phyloP scores from a whole-genome alignment of 2,329 filamentous ascomycete species.

The Colletotrichum sp. region DNA sequence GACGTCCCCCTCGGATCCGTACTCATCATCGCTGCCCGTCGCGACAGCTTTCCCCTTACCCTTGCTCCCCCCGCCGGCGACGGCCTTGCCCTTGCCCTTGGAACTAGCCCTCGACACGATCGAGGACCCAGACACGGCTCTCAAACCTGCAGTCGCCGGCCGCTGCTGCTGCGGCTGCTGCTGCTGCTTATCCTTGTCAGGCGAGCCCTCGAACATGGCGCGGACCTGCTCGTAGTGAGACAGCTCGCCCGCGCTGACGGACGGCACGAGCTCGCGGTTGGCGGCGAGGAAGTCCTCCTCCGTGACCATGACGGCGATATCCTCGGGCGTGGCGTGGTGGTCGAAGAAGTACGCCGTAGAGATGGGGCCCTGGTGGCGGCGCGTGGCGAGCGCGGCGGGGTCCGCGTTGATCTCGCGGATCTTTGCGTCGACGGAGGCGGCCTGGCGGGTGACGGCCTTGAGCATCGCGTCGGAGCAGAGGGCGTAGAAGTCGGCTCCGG shows the following conservation, averaged over 20 bases:
- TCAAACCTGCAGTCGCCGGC: not conserved
- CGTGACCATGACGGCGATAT: slow-evolving; percentile 85
- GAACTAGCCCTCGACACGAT: slow-evolving; percentile 28
- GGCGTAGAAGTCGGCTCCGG: slow-evolving; percentile 95
- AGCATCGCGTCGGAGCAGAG: slow-evolving; percentile 98
- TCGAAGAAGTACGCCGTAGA: slow-evolving; percentile 96
- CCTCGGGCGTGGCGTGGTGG: slow-evolving; percentile 81
- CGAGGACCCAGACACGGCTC: slow-evolving; percentile 31
- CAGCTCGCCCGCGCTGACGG: slow-evolving; percentile 90
- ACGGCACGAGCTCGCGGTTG: slow-evolving; percentile 85
- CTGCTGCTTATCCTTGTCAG: slow-evolving; percentile 47
- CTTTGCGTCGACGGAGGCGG: slow-evolving; percentile 81
- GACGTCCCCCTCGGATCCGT: slow-evolving; percentile 34
- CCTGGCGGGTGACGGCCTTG: slow-evolving; percentile 94
- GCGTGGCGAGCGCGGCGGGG: slow-evolving; percentile 27
- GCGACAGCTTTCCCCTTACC: slow-evolving; percentile 43
- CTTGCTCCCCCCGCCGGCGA: slow-evolving; percentile 34
- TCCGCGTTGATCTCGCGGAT: slow-evolving; percentile 71
- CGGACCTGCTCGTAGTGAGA: slow-evolving; percentile 89
- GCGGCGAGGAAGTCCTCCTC: slow-evolving; percentile 88
- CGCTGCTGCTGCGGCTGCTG: slow-evolving; percentile 20
- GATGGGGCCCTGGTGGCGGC: slow-evolving; percentile 51
- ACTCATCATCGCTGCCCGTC: slow-evolving; percentile 36
- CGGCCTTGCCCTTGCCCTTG: slow-evolving; percentile 42
- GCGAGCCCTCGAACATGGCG: slow-evolving; percentile 76